These are phyloP conservation scores for Ammopiptanthus mongolicus DNA, from an alignment of 306 rosid species.

Conservation along the genomic window DNA sequence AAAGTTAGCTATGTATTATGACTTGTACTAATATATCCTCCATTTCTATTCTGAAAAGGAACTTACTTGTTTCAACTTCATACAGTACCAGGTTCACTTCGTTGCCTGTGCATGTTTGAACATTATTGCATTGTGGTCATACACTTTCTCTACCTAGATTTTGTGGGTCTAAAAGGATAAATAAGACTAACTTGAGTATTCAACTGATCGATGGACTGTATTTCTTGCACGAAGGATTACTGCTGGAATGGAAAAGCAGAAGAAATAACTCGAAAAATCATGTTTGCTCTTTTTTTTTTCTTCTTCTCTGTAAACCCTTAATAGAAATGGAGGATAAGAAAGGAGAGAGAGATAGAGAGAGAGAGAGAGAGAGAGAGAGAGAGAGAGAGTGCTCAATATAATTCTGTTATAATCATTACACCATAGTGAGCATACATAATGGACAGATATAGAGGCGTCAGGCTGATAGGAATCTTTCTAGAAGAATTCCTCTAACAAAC, in stretches of 20 bases:
- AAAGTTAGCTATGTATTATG: not conserved
- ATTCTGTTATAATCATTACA: no score
- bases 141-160: not conserved
- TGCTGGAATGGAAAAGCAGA: not conserved
- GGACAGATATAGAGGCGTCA: no score
- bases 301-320: no score
- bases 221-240: not conserved
- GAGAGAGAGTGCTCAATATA: no score
- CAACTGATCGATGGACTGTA: not conserved
- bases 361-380: no score
- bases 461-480: no score
- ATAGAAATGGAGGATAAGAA: no score
- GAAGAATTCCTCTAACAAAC: no score
- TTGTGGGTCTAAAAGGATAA: not conserved
- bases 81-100: not conserved
- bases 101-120: not conserved
- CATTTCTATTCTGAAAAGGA: not conserved
- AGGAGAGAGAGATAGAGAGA: no score
- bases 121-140: not conserved
- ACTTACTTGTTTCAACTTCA: not conserved
- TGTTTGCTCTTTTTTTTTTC: not conserved
- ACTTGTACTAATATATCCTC: not conserved
- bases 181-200: not conserved
- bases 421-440: no score
- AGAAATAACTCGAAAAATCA: not conserved